Base-by-base conservation (phyloP, 169 alveolate genomes). In the Eimeria maxima region DNA sequence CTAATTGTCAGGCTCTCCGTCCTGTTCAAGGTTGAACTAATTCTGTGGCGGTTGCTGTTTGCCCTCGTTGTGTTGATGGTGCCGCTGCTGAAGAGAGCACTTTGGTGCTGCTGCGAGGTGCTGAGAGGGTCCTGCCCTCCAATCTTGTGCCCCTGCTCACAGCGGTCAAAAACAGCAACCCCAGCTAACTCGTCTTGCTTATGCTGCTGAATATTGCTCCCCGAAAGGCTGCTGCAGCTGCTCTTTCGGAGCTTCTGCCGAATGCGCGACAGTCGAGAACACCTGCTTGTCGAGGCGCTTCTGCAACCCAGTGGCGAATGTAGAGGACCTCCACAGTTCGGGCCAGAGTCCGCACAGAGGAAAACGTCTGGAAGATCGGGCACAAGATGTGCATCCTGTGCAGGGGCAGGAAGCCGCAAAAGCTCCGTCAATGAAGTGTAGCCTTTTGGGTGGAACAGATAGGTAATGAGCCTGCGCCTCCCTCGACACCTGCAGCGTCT, bases 331-430 rank as follows among this genome's bases (percentile, higher is more conserved):
- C 91, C 45, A 27, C 42, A 29, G 91, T 38, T 33, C 88, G 8
- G 42, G 20, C 50, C 53, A 42, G 74, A 33, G 86, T 10, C 74
- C n/a, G 38, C 92, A 27, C 20, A 87, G 4, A 93, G 65, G 55
- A 47, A 74, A 53, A 24, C 96, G 33, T 93, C 96, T 45, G 96
- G 93, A 55, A 80, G 60, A 63, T 93, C 96, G 50, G 96, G 96
- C 33, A 93, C 65, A 18, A 93, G 92, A 44, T 55, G 81, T 42
- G 45, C 74, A 42, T 80, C 96, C 60, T 93, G 90, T 3, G 92
- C 76, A 57, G 55, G 53, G 29, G 57, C 55, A 60, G 91, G 76
- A 18, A 83, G 91, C 18, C 53, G 74, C 76, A 83, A 14, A 27
- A 83, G 91, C 55, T 83, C 91, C 38, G 91, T 55, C 73, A 83